phyloP scores from a whole-genome alignment of 768 basidiomycete species.

The Agrocybe pediades region DNA sequence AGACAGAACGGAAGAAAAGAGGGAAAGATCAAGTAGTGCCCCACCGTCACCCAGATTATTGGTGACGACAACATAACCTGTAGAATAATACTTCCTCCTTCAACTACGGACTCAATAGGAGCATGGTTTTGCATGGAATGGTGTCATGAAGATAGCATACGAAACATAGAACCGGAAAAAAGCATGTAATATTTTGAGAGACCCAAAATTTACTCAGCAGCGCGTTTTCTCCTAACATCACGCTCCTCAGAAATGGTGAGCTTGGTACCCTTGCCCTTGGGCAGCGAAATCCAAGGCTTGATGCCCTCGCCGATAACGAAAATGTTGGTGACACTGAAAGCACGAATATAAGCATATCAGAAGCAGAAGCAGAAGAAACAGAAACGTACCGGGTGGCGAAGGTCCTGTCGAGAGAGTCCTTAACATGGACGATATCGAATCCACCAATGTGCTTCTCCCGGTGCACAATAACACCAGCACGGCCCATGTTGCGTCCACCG shows the following conservation, averaged over 20 bases:
- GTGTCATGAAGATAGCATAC: conserved; percentile 40
- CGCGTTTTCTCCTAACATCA: conserved; percentile 85
- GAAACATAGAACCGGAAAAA: conserved; percentile 35
- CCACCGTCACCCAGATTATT: conserved; percentile 48
- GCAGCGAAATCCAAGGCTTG: conserved; percentile 97
- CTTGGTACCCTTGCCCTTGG: conserved; percentile 97
- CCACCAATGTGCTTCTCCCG: conserved; percentile 97
- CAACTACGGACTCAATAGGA: conserved; percentile 1
- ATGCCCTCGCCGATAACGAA: conserved; percentile 95
- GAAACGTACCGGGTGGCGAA: conserved; percentile 91
- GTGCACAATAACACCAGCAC: conserved; percentile 94
- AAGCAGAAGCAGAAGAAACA: background rate
- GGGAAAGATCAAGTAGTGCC: conserved; percentile 38
- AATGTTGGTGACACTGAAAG: conserved; percentile 86
- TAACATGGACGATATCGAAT: conserved; percentile 98
- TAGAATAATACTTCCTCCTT: background rate
- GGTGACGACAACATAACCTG: conserved; percentile 31
- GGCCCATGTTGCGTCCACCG: conserved; percentile 99
- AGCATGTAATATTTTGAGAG: conserved; percentile 28
- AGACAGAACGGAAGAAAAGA: conserved; percentile 70
- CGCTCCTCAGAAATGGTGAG: conserved; percentile 97
- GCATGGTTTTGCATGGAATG: conserved; percentile 30
- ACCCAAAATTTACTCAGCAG: conserved; percentile 56
- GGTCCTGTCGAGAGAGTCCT: conserved; percentile 91
- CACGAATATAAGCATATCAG: background rate